phyloP scores from a whole-genome alignment of 805 yeast genomes.

The Hanseniaspora vineae region DNA sequence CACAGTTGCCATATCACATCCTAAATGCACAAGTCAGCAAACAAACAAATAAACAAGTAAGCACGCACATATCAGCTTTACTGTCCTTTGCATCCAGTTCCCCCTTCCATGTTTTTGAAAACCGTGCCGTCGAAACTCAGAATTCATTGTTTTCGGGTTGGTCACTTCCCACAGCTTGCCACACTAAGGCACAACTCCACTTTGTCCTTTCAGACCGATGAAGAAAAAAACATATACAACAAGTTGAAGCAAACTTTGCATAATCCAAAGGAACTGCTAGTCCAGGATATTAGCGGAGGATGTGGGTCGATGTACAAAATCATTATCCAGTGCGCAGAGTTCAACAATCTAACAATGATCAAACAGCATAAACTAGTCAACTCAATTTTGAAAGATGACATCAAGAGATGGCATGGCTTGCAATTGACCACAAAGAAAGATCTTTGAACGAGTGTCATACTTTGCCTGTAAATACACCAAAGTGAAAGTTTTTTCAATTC shows the following conservation, averaged over 20 bases:
- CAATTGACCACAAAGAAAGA: slow-evolving; percentile 64
- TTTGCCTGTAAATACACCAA: background rate
- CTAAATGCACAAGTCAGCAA: no score
- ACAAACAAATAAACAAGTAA: no score
- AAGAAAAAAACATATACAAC: slow-evolving; percentile 50
- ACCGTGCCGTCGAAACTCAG: no score
- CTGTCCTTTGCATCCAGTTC: no score
- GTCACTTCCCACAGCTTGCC: no score
- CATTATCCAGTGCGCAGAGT: slow-evolving; percentile 52
- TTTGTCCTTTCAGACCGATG: slow-evolving; percentile 5
- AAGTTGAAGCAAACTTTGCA: slow-evolving; percentile 39
- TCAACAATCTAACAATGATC: slow-evolving; percentile 71
- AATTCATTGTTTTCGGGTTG: no score
- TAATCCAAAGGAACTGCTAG: slow-evolving; percentile 49
- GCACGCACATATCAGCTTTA: no score
- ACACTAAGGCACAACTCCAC: background rate
- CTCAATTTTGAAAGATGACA: slow-evolving; percentile 67
- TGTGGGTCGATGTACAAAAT: slow-evolving; percentile 98
- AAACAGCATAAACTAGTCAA: slow-evolving; percentile 91
- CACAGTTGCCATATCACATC: no score
- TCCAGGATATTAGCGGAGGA: slow-evolving; percentile 82
- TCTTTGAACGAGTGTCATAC: slow-evolving; percentile 6
- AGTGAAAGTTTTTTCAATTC: background rate
- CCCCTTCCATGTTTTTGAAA: no score
- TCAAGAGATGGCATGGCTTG: slow-evolving; percentile 87